Percentiles rank a stretch among this genome's conserved stretches.
Evolutionary conservation across 495 filamentous ascomycete genomes (phyloP).

Genomic region (Mytilinidion resinicola): DNA sequence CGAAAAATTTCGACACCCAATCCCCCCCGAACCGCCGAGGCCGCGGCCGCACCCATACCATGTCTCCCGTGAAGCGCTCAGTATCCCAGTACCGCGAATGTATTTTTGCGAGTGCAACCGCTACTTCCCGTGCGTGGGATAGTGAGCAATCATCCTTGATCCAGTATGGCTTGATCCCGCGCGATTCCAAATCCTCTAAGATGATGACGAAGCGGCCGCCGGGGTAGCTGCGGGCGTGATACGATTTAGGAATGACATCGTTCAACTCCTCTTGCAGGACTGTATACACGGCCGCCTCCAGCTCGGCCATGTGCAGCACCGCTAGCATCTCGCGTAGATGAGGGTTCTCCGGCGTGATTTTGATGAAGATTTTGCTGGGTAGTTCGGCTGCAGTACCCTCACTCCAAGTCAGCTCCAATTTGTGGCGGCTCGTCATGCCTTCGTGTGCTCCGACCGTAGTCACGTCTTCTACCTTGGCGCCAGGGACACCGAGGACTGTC

Average conservation of each 20-base stretch:
- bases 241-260: neutral
- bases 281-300: neutral
- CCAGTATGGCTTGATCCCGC: neutral
- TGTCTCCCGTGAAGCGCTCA: too few species aligned
- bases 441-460: neutral
- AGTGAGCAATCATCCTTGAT: neutral
- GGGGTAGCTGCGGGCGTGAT: neutral
- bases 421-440: neutral
- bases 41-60: too few species aligned
- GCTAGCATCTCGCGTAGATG: neutral
- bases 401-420: neutral
- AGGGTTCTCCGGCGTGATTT: neutral
- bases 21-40: too few species aligned
- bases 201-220: neutral
- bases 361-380: neutral
- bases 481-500: neutral
- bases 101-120: too few species aligned
- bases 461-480: neutral
- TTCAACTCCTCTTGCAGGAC: neutral
- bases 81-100: too few species aligned
- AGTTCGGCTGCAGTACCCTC: neutral
- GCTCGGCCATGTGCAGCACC: neutral
- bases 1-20: too few species aligned
- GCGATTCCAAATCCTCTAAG: neutral
- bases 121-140: neutral